Percentiles rank a stretch among this genome's conserved stretches.
Conservation (phyloP, 2,329 filamentous ascomycete genomes). For the Aschersonia sp. region DNA sequence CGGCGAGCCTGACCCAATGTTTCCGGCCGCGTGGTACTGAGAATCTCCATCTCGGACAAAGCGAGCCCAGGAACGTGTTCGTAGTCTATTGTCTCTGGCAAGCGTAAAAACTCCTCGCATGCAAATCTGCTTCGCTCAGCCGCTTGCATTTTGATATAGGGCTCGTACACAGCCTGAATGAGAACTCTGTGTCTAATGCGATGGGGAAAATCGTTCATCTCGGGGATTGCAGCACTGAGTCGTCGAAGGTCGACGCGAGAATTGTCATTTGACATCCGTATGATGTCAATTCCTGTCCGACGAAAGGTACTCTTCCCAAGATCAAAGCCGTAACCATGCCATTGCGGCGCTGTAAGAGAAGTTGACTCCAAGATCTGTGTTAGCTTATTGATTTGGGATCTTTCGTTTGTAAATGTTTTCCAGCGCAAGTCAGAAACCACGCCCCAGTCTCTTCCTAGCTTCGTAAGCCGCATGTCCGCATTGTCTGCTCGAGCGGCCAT, state of each 20-base stretch:
- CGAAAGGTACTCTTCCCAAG: conserved; percentile 50
- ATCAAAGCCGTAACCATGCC: conserved; percentile 56
- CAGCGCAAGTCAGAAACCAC: conserved; percentile 70
- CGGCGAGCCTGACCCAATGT: conserved; percentile 78
- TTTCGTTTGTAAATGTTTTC: conserved; percentile 51
- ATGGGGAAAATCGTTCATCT: conserved; percentile 35
- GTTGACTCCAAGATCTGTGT: conserved; percentile 43
- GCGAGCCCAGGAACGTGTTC: conserved; percentile 58
- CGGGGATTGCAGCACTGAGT: conserved; percentile 43
- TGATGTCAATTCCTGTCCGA: conserved; percentile 65
- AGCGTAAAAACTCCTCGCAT: conserved; percentile 58
- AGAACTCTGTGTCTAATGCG: conserved; percentile 54
- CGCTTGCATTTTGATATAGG: conserved; percentile 65
- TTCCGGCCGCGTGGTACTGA: conserved; percentile 61
- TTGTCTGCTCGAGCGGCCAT: conserved; percentile 90
- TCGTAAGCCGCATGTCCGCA: conserved; percentile 74
- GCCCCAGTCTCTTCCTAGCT: conserved; percentile 60
- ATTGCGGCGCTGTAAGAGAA: conserved; percentile 44
- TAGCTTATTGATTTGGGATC: conserved; percentile 52
- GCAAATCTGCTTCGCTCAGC: conserved; percentile 51
- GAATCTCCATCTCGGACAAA: conserved; percentile 58
- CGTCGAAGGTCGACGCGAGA: conserved; percentile 28
- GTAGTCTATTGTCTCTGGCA: conserved; percentile 70
- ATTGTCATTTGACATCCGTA: conserved; percentile 49
- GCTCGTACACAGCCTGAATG: conserved; percentile 76